Evolutionary conservation across 2,329 filamentous ascomycete species (phyloP).

Genomic region (Tolypocladium guangdongense): DNA sequence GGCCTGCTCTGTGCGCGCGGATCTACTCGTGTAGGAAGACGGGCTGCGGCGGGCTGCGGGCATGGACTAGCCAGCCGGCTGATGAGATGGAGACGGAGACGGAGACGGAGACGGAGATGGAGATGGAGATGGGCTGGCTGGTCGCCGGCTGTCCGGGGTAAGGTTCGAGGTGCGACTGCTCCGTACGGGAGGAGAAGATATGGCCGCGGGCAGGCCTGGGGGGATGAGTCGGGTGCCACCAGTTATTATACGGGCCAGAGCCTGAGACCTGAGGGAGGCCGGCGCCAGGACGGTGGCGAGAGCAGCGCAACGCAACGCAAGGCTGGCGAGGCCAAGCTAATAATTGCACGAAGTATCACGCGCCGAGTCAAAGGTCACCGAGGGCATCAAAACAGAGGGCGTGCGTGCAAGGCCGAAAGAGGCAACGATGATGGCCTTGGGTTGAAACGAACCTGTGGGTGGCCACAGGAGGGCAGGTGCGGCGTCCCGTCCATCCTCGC

Average conservation of each 20-base stretch:
- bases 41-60: neutral
- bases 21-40: neutral
- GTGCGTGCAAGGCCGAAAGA: neutral
- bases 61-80: neutral
- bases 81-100: neutral
- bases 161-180: neutral
- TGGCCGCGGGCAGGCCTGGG: constrained; percentile 18
- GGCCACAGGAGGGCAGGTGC: neutral
- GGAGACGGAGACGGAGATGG: neutral
- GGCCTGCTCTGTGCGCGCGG: neutral
- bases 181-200: constrained; percentile 8
- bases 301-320: neutral
- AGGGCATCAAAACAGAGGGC: neutral
- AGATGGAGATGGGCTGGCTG: neutral
- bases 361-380: neutral
- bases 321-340: neutral
- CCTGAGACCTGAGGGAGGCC: neutral
- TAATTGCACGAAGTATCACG: neutral
- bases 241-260: neutral
- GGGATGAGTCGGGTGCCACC: constrained; percentile 4
- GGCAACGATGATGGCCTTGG: neutral
- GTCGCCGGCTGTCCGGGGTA: neutral
- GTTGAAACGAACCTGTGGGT: neutral
- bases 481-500: neutral
- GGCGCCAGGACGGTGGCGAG: neutral